A percentile compares a stretch with the other conserved stretches of the same genome.
Evolutionary conservation across 1,139 yeast genomes (phyloP).

Genomic region (Taphrina communis): DNA sequence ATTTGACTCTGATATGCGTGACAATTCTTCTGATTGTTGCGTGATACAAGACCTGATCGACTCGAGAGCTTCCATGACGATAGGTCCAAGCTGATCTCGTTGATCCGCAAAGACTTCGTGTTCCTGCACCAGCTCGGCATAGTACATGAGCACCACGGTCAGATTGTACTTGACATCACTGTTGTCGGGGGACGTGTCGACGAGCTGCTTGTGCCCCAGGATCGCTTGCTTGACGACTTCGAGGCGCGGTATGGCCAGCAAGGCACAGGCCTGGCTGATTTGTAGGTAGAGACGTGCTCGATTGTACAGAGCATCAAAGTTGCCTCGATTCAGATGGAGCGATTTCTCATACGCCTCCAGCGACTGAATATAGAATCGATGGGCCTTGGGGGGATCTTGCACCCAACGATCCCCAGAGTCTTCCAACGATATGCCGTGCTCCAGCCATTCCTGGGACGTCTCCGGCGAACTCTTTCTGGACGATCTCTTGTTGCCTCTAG

Average conservation of each 20-base stretch:
- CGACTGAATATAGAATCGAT: conserved; percentile 27
- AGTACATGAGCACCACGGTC: conserved; percentile 15
- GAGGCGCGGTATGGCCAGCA: conserved; percentile 18
- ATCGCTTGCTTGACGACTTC: conserved; percentile 17
- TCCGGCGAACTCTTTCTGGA: conserved; percentile 43
- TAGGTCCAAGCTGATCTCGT: conserved; percentile 4
- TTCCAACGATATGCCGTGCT: conserved; percentile 34
- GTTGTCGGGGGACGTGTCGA: conserved; percentile 3
- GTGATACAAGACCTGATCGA: conserved; percentile 12
- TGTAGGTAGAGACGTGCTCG: conserved; percentile 25
- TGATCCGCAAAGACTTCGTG: conserved; percentile 6
- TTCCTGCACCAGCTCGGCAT: conserved; percentile 21
- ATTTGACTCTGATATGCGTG: background rate
- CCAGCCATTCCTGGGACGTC: conserved; percentile 33
- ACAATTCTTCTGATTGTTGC: conserved; percentile 16
- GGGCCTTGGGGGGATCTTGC: conserved; percentile 39
- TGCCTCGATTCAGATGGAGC: background rate
- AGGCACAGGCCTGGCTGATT: conserved; percentile 25
- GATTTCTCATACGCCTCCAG: conserved; percentile 25
- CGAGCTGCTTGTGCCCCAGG: conserved; percentile 7
- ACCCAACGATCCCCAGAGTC: conserved; percentile 43
- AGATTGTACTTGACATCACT: conserved; percentile 27
- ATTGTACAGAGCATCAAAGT: conserved; percentile 31
- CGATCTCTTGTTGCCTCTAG: background rate
- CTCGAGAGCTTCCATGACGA: conserved; percentile 21